Conservation (phyloP, 1,284 basidiomycete genomes). For the Papiliotrema nemorosa region DNA sequence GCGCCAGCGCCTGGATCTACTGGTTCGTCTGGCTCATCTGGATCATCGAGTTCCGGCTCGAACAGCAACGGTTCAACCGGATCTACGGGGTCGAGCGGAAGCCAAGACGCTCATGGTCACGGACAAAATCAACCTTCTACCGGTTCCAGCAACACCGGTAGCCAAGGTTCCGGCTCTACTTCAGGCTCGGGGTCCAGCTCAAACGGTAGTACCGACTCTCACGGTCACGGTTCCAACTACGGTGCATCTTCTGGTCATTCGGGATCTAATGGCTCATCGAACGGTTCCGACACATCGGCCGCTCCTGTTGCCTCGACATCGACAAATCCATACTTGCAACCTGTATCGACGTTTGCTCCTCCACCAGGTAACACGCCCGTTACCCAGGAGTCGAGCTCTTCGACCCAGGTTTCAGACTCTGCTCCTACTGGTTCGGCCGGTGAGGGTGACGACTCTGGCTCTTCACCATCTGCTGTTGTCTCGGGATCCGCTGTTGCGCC, state of each 20-base stretch:
- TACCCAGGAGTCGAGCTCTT: not conserved
- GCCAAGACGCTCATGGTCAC: not conserved
- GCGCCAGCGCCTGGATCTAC: slow-evolving; percentile 1
- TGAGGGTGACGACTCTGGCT: not conserved
- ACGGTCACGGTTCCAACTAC: not conserved
- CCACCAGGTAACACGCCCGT: not conserved
- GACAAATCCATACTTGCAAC: not conserved
- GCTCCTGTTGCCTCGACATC: slow-evolving; percentile 1
- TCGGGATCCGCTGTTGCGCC: not conserved
- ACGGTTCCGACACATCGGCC: slow-evolving; percentile 1
- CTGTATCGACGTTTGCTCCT: not conserved
- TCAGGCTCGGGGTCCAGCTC: not conserved
- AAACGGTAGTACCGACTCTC: not conserved
- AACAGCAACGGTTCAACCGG: not conserved
- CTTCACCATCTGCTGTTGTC: not conserved
- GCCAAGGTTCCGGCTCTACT: not conserved
- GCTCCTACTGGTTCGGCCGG: not conserved
- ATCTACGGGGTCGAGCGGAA: not conserved
- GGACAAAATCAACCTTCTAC: not conserved
- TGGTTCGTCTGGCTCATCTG: slow-evolving; percentile 3
- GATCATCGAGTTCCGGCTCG: not conserved
- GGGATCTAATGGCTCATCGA: not conserved
- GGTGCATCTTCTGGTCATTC: not conserved
- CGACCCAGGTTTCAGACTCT: not conserved
- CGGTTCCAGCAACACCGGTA: not conserved